These are phyloP conservation scores for Prosopis cineraria DNA, from an alignment of 306 rosid genomes.

Conservation along the genomic window DNA sequence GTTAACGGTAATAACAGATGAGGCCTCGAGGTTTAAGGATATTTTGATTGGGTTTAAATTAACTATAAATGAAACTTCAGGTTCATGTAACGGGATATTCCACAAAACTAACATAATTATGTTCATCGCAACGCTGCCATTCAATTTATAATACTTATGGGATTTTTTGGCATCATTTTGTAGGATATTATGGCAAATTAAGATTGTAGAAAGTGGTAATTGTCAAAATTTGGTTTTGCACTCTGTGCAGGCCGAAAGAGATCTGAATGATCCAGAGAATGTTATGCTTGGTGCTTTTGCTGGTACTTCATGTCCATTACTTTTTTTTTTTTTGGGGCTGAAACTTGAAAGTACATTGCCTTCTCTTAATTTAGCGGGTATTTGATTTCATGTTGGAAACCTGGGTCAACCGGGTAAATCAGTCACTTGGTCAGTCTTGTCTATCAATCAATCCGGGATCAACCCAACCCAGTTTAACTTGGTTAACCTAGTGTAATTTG, in stretches of 20 bases:
- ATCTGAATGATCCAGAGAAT: slow-evolving; percentile 75
- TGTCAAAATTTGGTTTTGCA: slow-evolving; percentile 18
- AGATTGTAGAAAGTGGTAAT: background rate
- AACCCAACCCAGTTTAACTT: too few relatives aligned
- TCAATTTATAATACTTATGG: background rate
- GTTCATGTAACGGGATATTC: background rate
- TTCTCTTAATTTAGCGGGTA: background rate
- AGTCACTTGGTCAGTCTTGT: too few relatives aligned
- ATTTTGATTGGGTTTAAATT: background rate
- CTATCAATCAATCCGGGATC: too few relatives aligned
- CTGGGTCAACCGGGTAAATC: too few relatives aligned
- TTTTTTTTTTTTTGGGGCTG: slow-evolving; percentile 17
- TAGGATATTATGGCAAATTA: slow-evolving; percentile 7
- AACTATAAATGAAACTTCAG: slow-evolving; percentile 1
- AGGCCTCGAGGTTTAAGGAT: slow-evolving; percentile 9
- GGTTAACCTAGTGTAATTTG: too few relatives aligned
- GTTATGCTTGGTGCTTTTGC: slow-evolving; percentile 79
- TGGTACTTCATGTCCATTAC: slow-evolving; percentile 41
- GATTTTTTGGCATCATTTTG: slow-evolving; percentile 4
- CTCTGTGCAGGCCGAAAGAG: slow-evolving; percentile 61
- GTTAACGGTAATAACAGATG: slow-evolving; percentile 55
- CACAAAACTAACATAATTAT: background rate
- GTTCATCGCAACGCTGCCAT: background rate
- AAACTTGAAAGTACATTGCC: slow-evolving; percentile 19
- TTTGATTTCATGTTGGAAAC: too few relatives aligned